Evolutionary conservation across 129 eudicot species (phyloP), one percentile per base, ranked within the genome.

Genomic region (Solidago caesia): DNA sequence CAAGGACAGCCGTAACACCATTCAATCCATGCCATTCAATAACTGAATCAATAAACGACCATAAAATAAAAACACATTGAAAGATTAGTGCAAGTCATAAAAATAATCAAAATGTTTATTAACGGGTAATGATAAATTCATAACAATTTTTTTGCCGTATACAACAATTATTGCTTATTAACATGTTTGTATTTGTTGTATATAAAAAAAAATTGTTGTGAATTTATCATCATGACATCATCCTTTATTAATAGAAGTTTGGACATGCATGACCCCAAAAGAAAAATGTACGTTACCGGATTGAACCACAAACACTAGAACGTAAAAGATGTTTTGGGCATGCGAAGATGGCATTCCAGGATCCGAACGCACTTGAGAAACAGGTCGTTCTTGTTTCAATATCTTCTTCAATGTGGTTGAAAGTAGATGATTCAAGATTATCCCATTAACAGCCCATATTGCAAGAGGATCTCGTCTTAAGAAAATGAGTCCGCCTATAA

Each of bases 341-440:
- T 90, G 98, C 21, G 98, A 88, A 7, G 98, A 93, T 33, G 98
- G 98, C 98, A 93, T 93, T 71, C 98, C 98, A 4, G 86, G 92
- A 78, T 84, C 96, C 1, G 92, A 79, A 71, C 89, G 81, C 68
- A 77, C 13, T 26, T 73, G 74, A 64, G 92, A 63, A 62, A 59
- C 71, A 5, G 98, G 98, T 39, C 96, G 85, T 72, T 88, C 96
- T 71, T 93, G 97, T 75, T 90, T 90, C 43, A 93, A 78, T 13
- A 83, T 62, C 33, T 67, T 60, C 84, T 92, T 92, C 64, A 92
- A 76, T 15, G 60, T 51, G 43, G 72, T 59, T 2, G 27, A 83
- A 21, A 21, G 21, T 21, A 21, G 21, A 21, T 21, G 67, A 74
- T 92, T 92, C 7, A 86, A 29, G 29, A 84, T 77, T 53, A 88